These are phyloP conservation scores for Capillidium rhysosporum DNA, from an alignment of 371 early-diverging fungal species.

Conservation along the genomic window DNA sequence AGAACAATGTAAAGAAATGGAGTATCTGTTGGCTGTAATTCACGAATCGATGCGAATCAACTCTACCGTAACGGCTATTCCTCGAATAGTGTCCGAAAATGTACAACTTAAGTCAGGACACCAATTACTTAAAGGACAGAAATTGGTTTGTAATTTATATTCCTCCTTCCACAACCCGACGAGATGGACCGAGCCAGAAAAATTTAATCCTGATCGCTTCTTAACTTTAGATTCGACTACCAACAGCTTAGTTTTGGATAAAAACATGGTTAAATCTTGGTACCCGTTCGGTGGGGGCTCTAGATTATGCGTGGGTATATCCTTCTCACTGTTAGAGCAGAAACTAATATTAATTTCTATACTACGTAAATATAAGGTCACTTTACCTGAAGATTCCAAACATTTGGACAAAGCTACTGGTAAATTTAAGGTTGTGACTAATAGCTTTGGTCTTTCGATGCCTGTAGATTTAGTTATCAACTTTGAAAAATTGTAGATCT, in stretches of 20 bases:
- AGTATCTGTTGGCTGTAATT: background rate
- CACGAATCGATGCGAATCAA: constrained; percentile 1
- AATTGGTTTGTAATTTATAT: background rate
- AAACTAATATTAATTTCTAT: too few species aligned
- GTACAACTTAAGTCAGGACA: too few species aligned
- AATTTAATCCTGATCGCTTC: background rate
- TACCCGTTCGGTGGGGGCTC: background rate
- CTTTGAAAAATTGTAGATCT: too few species aligned
- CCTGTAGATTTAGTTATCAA: too few species aligned
- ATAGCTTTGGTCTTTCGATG: too few species aligned
- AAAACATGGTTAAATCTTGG: too few species aligned
- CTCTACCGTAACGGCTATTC: too few species aligned
- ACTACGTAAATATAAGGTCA: too few species aligned
- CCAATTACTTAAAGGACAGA: background rate
- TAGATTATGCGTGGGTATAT: background rate
- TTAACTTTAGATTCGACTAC: background rate
- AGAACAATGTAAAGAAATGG: background rate
- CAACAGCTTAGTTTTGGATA: too few species aligned
- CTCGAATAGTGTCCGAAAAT: too few species aligned
- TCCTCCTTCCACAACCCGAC: background rate
- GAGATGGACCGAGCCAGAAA: background rate
- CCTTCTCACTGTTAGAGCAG: background rate
- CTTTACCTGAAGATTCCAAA: constrained; percentile 16
- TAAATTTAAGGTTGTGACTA: background rate
- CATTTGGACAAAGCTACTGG: too few species aligned